These are phyloP conservation scores for Elaeis oleifera DNA, from an alignment of 202 grass and related monocot genomes.

Conservation along the genomic window DNA sequence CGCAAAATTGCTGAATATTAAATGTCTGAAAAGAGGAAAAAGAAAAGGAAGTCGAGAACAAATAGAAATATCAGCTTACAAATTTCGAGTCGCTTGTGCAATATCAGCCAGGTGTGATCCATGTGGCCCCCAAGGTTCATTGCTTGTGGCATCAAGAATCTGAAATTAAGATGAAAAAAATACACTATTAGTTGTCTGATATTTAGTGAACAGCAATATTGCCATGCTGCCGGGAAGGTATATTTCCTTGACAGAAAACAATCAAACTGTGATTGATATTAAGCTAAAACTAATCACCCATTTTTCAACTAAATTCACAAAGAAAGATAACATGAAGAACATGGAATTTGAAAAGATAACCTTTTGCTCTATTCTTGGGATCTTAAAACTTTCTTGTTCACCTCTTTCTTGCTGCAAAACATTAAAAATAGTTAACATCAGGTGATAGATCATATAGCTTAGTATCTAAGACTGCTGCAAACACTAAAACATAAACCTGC, in stretches of 20 bases:
- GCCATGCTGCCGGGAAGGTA: not conserved
- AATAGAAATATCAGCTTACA: constrained; percentile 32
- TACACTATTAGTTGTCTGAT: not conserved
- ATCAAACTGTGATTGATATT: too few species aligned
- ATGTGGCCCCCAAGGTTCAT: constrained; percentile 93
- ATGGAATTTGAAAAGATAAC: constrained; percentile 12
- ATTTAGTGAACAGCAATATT: not conserved
- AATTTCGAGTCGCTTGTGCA: constrained; percentile 63
- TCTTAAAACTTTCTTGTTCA: constrained; percentile 96
- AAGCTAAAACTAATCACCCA: too few species aligned
- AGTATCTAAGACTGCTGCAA: too few species aligned
- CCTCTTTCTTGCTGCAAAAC: constrained; percentile 71
- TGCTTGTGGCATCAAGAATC: constrained; percentile 98
- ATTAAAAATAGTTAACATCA: constrained; percentile 1
- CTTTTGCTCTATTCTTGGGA: constrained; percentile 84
- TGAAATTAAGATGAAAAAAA: constrained; percentile 22
- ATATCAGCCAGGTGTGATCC: constrained; percentile 89
- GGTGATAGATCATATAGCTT: too few species aligned
- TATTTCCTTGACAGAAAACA: too few species aligned
- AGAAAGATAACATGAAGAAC: not conserved
- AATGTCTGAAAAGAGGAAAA: constrained; percentile 1
- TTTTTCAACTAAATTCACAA: too few species aligned
- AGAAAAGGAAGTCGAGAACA: not conserved
- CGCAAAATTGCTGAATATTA: constrained; percentile 29
- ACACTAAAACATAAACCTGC: too few species aligned